phyloP scores from a whole-genome alignment of 2,329 filamentous ascomycete genomes.

The Phaeosphaeria sp. region DNA sequence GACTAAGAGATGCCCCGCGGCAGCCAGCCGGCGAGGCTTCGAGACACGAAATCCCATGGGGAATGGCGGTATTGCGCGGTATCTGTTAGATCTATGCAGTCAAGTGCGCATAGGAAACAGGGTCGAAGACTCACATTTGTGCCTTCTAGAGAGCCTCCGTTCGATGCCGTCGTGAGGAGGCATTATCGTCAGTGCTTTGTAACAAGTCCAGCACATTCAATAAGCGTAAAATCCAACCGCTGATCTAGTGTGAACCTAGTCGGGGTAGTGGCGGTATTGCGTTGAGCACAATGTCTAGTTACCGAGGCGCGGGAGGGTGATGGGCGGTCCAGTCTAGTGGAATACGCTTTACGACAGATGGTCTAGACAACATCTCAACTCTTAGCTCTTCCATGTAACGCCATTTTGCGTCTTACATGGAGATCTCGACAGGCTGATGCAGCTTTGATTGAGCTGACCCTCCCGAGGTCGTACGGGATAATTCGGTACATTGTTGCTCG shows the following conservation, averaged over 20 bases:
- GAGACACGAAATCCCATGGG: background rate
- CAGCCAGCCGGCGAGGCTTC: background rate
- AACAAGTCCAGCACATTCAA: background rate
- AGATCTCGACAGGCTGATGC: too few species aligned
- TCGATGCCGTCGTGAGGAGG: background rate
- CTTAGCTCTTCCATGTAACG: too few species aligned
- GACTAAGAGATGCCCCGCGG: background rate
- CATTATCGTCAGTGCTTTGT: background rate
- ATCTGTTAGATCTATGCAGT: background rate
- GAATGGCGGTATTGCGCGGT: background rate
- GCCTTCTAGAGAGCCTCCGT: background rate
- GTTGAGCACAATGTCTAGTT: background rate
- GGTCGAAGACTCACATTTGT: background rate
- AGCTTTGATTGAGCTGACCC: too few species aligned
- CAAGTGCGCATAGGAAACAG: background rate
- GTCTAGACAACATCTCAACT: background rate
- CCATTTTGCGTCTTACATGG: too few species aligned
- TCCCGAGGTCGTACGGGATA: too few species aligned
- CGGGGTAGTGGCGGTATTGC: background rate
- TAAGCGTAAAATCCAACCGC: background rate
- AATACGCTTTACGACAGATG: background rate
- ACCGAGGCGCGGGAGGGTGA: background rate
- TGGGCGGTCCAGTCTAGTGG: background rate
- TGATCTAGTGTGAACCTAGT: background rate
- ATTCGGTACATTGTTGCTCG: too few species aligned